Conservation (phyloP, 305 asterid species). For the Salvia sclarea region DNA sequence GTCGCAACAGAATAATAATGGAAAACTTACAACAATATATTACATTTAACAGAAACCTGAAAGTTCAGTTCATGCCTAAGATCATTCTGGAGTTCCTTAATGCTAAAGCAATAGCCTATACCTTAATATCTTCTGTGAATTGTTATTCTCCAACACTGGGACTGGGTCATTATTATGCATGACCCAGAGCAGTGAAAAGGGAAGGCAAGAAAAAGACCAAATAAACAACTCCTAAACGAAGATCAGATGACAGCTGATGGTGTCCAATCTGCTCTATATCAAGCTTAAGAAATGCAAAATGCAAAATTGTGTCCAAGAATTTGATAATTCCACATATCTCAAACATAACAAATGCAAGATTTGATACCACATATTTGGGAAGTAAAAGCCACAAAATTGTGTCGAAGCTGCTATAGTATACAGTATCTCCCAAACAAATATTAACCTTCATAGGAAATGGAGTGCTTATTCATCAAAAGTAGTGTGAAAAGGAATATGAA, state of each 20-base stretch:
- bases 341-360: no score
- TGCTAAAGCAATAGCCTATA: neutral
- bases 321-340: no score
- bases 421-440: neutral
- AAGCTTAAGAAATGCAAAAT: neutral
- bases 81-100: neutral
- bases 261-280: no score
- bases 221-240: slow-evolving; percentile 6
- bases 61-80: slow-evolving; percentile 7
- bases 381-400: neutral
- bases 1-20: neutral
- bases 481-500: no score
- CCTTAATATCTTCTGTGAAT: neutral
- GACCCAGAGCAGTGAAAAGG: neutral
- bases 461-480: no score
- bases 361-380: no score
- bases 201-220: neutral
- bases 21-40: neutral
- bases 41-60: slow-evolving; percentile 6
- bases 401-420: slow-evolving; percentile 1
- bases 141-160: neutral
- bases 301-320: no score
- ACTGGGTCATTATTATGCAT: neutral
- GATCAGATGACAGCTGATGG: slow-evolving; percentile 8
- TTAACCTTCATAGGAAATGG: neutral